Base-by-base conservation (phyloP, 2,329 filamentous ascomycete species). In the Diaporthe humulicola region DNA sequence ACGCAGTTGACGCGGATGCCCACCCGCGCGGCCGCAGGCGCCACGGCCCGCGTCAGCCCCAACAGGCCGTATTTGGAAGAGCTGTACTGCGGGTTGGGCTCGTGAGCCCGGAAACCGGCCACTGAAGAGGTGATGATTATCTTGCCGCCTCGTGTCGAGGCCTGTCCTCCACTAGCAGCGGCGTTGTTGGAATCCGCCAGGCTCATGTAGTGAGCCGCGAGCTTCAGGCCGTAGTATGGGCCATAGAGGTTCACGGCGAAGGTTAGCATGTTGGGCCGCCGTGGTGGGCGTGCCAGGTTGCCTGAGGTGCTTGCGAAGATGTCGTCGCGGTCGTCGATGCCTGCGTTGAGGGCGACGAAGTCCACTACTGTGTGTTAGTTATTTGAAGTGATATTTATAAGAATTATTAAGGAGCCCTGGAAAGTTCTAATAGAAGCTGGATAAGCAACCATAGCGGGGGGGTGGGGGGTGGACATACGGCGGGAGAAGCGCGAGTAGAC, bases 211-310 rank as follows among this genome's bases (percentile, higher is more conserved):
- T 72, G 57, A 3, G 70, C 70, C 30, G 70, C 57, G 45, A 72
- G 70, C n/a, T 72, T 72, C 42, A 72, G n/a, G 57, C 70, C 70
- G 57, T 72, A 72, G 54, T 72, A 72, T 15, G 70, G 70, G 2
- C 56, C 57, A 4, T 50, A 54, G 5, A 72, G 57, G 33, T 72
- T 72, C 42, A 72, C 70, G 42, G 48, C 70, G 25, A 72, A 72
- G n/a, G 70, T 64, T 7, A 40, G 70, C 70, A 72, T 72, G 57
- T 72, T 72, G 17, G 70, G 70, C 33, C 36, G 15, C 6, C 57
- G 57, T 6, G 70, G 70, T 45, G 70, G 70, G 40, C 33, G 33
- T 12, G 45, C 50, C n/a, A 28, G 7, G 30, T 72, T 57, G 9
- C 45, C 19, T 4, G 70, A 72, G 42, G 42, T 72, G 70, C 40